Base-by-base conservation (phyloP, 352 stramenopile genomes). In the Phytopythium delawarense region DNA sequence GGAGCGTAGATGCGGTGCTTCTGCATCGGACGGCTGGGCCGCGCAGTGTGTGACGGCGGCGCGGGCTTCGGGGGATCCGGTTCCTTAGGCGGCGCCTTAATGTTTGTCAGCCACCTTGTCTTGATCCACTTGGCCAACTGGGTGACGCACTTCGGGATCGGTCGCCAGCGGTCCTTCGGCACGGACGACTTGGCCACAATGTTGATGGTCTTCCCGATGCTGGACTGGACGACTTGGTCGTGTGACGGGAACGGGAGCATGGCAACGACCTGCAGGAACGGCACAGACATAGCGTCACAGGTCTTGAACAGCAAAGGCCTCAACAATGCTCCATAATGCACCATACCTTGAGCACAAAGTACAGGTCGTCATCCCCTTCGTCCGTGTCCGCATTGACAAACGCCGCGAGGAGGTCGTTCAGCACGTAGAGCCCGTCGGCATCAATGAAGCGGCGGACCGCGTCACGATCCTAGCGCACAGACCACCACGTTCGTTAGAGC, bases 41-140 rank as follows among this genome's bases (percentile, higher is more conserved):
- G 62, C 7, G 61, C 66, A 20, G 65, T 61, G 39, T 61, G 40
- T 8, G 40, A 5, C 11, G 18, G 3, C 21, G 55, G 55, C 16
- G 39, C 28, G 2, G 25, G 6, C 25, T 70, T 75, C 6, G 40
- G 54, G 18, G 35, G 45, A n/a, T 35, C 18, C 2, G 16, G 18
- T 34, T 52, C 34, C 37, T 72, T 66, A 8, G 63, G 7, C 12
- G 54, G 56, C n/a, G 11, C 25, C 20, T 79, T 61, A 28, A 90
- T 86, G 28, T 77, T 81, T 25, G 75, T 63, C 4, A 84, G 71
- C 84, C 84, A 91, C 32, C 75, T 84, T 46, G 60, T 70, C 53
- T 84, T 88, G 59, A 93, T 88, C 81, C 81, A 93, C 71, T 80
- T 86, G 7, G 81, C 79, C 34, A 91, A 62, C 28, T 74, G 71